A percentile compares a stretch with the other conserved stretches of the same genome.
Evolutionary conservation across 2,329 filamentous ascomycete species (phyloP).

Genomic region (Aspergillus amoenus): DNA sequence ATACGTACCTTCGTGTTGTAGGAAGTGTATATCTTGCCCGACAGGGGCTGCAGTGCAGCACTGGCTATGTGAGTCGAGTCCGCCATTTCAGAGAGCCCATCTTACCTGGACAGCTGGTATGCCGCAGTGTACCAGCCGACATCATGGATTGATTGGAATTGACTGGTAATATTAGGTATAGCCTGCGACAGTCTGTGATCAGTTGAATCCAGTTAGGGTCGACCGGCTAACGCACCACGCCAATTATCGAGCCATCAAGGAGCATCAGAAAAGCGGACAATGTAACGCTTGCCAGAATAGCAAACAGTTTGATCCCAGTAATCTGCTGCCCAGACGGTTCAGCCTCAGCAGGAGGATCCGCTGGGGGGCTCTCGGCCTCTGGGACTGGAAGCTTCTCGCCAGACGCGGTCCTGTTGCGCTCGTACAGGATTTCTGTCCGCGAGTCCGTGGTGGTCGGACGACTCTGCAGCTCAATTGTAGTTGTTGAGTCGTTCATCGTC

Average conservation of each 20-base stretch:
- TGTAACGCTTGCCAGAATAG: background rate
- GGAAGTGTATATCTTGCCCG: constrained; percentile 5
- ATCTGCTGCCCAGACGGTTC: background rate
- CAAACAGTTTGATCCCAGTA: background rate
- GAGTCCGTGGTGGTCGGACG: background rate
- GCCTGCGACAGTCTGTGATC: background rate
- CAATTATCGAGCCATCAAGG: background rate
- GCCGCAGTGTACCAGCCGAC: constrained; percentile 8
- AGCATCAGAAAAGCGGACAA: background rate
- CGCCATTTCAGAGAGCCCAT: too few relatives aligned
- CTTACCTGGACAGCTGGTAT: background rate
- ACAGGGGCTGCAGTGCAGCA: constrained; percentile 1
- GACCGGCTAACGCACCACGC: background rate
- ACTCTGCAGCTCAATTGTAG: background rate
- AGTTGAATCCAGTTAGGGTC: background rate
- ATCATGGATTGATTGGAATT: constrained; percentile 2
- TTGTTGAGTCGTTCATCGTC: background rate
- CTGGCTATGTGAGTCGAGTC: background rate
- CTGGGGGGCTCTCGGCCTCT: background rate
- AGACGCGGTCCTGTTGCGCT: background rate
- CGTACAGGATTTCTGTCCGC: background rate
- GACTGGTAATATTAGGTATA: background rate
- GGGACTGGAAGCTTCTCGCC: background rate
- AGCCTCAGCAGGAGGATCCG: background rate
- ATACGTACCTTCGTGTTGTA: background rate